Base-by-base conservation (phyloP, 495 filamentous ascomycete genomes). In the Melanomma pulvis-pyrius region DNA sequence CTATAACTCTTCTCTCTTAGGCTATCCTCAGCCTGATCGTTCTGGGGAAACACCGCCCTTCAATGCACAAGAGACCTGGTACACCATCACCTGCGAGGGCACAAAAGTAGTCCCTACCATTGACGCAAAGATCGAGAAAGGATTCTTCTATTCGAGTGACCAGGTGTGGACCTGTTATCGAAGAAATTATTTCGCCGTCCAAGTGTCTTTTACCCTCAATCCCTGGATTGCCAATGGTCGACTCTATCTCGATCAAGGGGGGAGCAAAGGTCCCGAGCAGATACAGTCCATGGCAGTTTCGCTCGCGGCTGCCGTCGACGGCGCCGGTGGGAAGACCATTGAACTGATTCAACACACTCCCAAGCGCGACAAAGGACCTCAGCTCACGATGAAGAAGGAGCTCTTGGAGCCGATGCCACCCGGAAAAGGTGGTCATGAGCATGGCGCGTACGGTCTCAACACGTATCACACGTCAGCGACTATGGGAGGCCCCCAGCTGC, bases 151-250 rank as follows among this genome's bases (percentile, higher is more conserved):
- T 47, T 88, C 90, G 44, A 84, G 84, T 2, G 93, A 97, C 60
- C 82, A 85, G 15, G 91, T 94, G 63, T 98, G 93, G 93, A 98
- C 93, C 0, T 98, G 93, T 77, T 98, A 98, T 73, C 83, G 93
- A 53, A 83, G 93, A 41, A 98, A 98, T 76, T 98, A 98, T 76
- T 96, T 98, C 74, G 88, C 91, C 0, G 89, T 96, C 51, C 84
- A 88, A 28, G 96, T 92, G 76, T 90, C 87, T 0, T 97, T 90
- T 77, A 84, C 84, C 5, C 78, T 98, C 3, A 76, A 83, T 25
- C 87, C 86, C 64, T 67, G 80, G 77, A 22, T 78, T 73, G 9
- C 39, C 32, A 75, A 77, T 32, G 60, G 59, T 8, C 54, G 69
- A 13, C 65, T 71, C 1, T 68, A 68, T 57, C 48, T 71, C 13